These are phyloP conservation scores for Nitzschia putrida DNA, from an alignment of 108 stramenopile species.

Conservation along the genomic window DNA sequence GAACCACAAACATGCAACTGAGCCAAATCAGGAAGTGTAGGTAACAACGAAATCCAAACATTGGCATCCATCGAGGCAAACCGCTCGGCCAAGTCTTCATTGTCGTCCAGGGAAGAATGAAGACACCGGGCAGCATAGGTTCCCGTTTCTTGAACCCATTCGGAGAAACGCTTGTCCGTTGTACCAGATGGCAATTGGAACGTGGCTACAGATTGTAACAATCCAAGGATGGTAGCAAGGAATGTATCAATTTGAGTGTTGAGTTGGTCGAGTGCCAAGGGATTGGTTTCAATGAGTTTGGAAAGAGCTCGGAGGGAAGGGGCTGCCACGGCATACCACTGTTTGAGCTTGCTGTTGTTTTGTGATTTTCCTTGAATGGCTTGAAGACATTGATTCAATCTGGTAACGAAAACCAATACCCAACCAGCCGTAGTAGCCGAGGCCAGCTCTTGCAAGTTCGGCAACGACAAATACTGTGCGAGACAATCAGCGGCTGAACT, in stretches of 20 bases:
- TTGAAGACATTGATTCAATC: conserved; percentile 38
- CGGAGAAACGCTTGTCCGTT: conserved; percentile 6
- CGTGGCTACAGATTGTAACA: background rate
- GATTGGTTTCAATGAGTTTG: conserved; percentile 47
- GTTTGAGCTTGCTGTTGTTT: conserved; percentile 21
- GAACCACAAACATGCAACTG: conserved; percentile 57
- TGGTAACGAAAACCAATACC: conserved; percentile 37
- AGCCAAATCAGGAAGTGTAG: conserved; percentile 18
- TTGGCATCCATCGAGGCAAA: background rate
- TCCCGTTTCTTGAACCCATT: conserved; percentile 34
- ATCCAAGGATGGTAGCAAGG: conserved; percentile 6
- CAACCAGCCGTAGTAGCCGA: conserved; percentile 39
- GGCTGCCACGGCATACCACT: conserved; percentile 40
- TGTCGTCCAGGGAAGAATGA: conserved; percentile 75
- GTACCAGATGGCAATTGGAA: background rate
- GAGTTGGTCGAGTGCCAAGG: conserved; percentile 30
- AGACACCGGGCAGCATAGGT: conserved; percentile 55
- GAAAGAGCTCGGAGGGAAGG: conserved; percentile 37
- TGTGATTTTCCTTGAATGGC: conserved; percentile 9
- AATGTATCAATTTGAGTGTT: conserved; percentile 4
- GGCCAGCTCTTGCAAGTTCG: background rate
- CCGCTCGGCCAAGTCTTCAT: conserved; percentile 35
- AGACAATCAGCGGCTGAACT: conserved; percentile 68
- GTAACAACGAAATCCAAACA: conserved; percentile 10
- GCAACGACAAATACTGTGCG: conserved; percentile 48